Percentiles rank a stretch among this genome's conserved stretches.
These are phyloP conservation scores for Zostera marina DNA, from an alignment of 116 monocot genomes.

Conservation along the genomic window DNA sequence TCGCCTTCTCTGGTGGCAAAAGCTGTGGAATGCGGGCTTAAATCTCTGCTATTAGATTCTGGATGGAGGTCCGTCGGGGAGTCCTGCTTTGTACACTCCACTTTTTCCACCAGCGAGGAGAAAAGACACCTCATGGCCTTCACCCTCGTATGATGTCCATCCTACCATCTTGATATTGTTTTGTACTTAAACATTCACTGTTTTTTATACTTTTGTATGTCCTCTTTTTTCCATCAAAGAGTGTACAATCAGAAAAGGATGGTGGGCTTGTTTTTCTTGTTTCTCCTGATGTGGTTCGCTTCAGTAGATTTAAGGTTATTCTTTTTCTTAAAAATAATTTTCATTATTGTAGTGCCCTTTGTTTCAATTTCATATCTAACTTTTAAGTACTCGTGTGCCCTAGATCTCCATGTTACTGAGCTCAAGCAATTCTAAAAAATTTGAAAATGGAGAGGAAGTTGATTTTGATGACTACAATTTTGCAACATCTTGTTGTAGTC, in stretches of 20 bases:
- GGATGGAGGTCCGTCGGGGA: slow-evolving; percentile 47
- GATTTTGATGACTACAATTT: slow-evolving; percentile 23
- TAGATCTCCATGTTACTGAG: slow-evolving; percentile 44
- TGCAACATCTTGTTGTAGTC: slow-evolving; percentile 29
- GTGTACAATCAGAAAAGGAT: slow-evolving; percentile 40
- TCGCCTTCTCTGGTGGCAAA: slow-evolving; percentile 25
- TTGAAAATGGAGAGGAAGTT: slow-evolving; percentile 28
- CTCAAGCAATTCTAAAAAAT: slow-evolving; percentile 14
- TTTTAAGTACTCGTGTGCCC: background rate
- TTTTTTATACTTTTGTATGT: background rate
- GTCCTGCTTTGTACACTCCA: slow-evolving; percentile 35
- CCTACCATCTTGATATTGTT: too few relatives aligned
- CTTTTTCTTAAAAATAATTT: background rate
- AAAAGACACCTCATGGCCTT: slow-evolving; percentile 29
- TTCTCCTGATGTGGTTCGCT: slow-evolving; percentile 58
- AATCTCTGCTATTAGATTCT: slow-evolving; percentile 36
- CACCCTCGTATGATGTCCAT: slow-evolving; percentile 34
- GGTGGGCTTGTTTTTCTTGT: slow-evolving; percentile 47
- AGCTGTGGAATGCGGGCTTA: slow-evolving; percentile 43
- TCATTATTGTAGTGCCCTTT: background rate
- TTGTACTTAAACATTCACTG: too few relatives aligned
- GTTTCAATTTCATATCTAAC: background rate
- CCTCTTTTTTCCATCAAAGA: slow-evolving; percentile 16
- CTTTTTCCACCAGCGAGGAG: slow-evolving; percentile 36
- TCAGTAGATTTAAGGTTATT: slow-evolving; percentile 60